Base-by-base conservation (phyloP, 495 filamentous ascomycete genomes). In the Schizothecium vesticola region DNA sequence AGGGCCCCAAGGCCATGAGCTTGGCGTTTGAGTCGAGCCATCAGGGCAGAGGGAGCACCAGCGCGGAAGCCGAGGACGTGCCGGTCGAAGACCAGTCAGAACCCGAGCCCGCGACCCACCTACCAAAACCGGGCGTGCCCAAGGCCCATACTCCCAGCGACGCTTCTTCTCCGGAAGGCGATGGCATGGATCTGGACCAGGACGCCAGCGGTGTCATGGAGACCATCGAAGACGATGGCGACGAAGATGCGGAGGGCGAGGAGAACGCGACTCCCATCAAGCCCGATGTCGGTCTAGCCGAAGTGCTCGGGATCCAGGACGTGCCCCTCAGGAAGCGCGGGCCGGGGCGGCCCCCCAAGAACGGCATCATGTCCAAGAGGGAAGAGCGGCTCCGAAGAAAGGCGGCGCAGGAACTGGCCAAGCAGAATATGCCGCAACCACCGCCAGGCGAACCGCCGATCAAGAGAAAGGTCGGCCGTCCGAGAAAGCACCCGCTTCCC, bases 291-390 rank as follows among this genome's bases (percentile, higher is more conserved):
- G 73, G 73, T 21, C 74, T 76, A 8, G 72, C 74, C 24, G 60
- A 71, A 57, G 73, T 78, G 19, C 68, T 63, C 36, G 69, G 74
- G 16, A 72, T 81, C 28, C 67, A 72, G 7, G 43, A 70, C 79
- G 6, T 80, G 63, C 84, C 86, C 6, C 82, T 83, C 3, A 92
- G 88, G 74, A 90, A 92, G 64, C 89, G 91, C 64, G 93, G 93
- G 12, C 93, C 93, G 58, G 93, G 93, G 33, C 82, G 93, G 64
- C 93, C 93, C 58, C 93, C 93, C 10, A 96, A 96, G 82, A 90
- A 96, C 77, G 93, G 93, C 8, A 88, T 95, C 74, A 93, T 96
- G 87, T 97, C 93, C 9, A 96, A 96, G 80, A 86, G 92, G 51
- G 91, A 92, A 76, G 82, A 89, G 69, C 84, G 85, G 67, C 78